phyloP scores from a whole-genome alignment of 306 rosid genomes.

The Dalbergia cochinchinensis region DNA sequence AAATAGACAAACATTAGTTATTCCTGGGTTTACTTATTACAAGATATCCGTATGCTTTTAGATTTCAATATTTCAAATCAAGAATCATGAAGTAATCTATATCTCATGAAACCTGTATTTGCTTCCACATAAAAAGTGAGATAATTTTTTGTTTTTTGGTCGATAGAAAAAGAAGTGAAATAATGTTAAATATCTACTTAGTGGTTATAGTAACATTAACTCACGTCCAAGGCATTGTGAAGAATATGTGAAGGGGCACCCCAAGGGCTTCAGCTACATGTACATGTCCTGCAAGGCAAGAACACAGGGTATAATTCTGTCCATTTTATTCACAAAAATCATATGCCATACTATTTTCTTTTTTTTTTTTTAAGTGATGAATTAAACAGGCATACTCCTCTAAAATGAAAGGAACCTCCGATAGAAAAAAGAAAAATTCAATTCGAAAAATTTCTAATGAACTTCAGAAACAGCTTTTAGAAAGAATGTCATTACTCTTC shows the following conservation, averaged over 20 bases:
- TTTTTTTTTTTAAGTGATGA: background rate
- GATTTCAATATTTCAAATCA: background rate
- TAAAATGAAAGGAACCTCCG: background rate
- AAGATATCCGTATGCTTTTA: background rate
- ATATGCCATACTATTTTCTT: background rate
- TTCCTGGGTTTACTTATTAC: conserved; percentile 8
- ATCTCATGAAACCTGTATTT: conserved; percentile 13
- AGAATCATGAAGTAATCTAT: background rate
- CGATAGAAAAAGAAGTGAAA: background rate
- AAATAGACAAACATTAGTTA: background rate
- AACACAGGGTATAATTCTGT: conserved; percentile 26
- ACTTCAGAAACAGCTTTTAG: background rate
- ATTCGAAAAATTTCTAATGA: background rate
- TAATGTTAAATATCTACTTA: background rate
- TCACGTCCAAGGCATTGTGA: conserved; percentile 99
- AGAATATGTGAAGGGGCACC: conserved; percentile 90
- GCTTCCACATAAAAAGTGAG: background rate
- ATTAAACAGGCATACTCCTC: background rate
- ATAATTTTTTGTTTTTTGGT: too few relatives aligned
- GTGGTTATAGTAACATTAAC: conserved; percentile 45
- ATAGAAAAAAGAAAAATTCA: background rate
- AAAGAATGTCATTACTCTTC: background rate
- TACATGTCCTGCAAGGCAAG: conserved; percentile 70
- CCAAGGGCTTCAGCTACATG: conserved; percentile 94
- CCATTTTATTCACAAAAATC: conserved; percentile 15